A percentile compares a stretch with the other conserved stretches of the same genome.
Conservation (phyloP, 2,329 filamentous ascomycete species). For the Elsinoe perseae region DNA sequence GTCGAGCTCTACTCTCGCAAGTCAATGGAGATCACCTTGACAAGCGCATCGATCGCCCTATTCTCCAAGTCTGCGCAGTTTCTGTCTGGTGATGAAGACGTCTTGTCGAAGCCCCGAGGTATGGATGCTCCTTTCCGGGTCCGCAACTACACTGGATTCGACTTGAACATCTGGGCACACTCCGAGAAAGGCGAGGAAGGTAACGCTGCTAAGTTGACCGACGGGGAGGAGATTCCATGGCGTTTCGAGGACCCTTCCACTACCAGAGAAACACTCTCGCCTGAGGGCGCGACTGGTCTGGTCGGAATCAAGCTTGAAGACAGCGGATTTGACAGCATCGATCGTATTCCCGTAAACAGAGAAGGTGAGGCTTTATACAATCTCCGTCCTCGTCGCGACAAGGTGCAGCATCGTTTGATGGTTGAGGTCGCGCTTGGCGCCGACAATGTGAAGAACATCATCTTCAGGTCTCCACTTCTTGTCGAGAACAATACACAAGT, state of each 20-base stretch:
- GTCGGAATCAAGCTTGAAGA: conserved; percentile 81
- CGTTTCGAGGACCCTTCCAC: conserved; percentile 95
- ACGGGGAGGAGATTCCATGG: conserved; percentile 90
- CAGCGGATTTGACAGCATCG: conserved; percentile 86
- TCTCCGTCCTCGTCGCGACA: conserved; percentile 76
- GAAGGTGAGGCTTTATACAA: conserved; percentile 90
- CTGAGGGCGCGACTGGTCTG: conserved; percentile 70
- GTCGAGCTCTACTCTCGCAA: conserved; percentile 84
- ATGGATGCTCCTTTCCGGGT: conserved; percentile 89
- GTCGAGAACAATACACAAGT: conserved; percentile 97
- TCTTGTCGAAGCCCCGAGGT: conserved; percentile 85
- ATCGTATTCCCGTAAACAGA: conserved; percentile 81
- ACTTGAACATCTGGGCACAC: conserved; percentile 75
- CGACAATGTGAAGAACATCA: conserved; percentile 98
- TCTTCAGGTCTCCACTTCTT: conserved; percentile 79
- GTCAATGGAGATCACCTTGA: conserved; percentile 83
- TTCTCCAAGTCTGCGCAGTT: conserved; percentile 91
- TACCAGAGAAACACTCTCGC: conserved; percentile 84
- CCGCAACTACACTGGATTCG: conserved; percentile 91
- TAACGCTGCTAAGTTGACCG: conserved; percentile 69
- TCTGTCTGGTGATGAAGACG: conserved; percentile 77
- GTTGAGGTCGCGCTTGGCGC: conserved; percentile 85
- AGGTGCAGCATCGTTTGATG: conserved; percentile 77
- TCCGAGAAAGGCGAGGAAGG: conserved; percentile 60
- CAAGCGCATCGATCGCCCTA: conserved; percentile 85